Evolutionary conservation across 305 asterid species (phyloP), one percentile per base, ranked within the genome.

Genomic region (Rubia occidens): DNA sequence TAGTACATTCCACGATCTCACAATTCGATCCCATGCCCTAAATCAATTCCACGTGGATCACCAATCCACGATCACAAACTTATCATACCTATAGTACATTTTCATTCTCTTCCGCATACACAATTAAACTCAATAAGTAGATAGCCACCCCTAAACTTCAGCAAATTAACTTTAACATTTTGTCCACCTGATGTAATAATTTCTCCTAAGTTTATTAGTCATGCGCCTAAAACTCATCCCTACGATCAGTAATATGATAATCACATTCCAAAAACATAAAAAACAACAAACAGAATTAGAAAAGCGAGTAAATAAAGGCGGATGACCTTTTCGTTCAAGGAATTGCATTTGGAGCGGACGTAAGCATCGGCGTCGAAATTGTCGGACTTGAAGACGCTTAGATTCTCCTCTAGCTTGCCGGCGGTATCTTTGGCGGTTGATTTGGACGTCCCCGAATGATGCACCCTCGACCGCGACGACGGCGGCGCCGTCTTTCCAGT

Each of bases 351-450:
- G 84, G 97, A 89, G 75, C 89, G 89, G 74, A 94, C 86, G 78
- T 63, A 94, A 61, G 78, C 75, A 83, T 94, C 99, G 75, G 97
- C 96, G 74, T 94, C 95, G 82, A 87, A 94, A 74, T 69, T 80
- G 81, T 90, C 96, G 79, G 99, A 81, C 81, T 91, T 90, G 88
- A 94, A 94, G 75, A 86, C 87, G 79, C 84, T 86, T 78, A 94
- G 96, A 85, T 90, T 89, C 40, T 94, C 96, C 83, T 94, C 97
- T 66, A 90, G 83, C 78, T 89, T 94, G 66, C 80, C 77, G 54
- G 87, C 95, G 56, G 71, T 86, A 53, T 86, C 98, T 76, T 83
- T 86, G 81, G 47, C 40, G 59, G 60, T 26, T 43, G 65, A 59
- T 60, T 74, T 74, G 59, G 78, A 42, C 37, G 73, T 42, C 6